phyloP scores from a whole-genome alignment of 768 basidiomycete genomes.

The Pisolithus tinctorius region DNA sequence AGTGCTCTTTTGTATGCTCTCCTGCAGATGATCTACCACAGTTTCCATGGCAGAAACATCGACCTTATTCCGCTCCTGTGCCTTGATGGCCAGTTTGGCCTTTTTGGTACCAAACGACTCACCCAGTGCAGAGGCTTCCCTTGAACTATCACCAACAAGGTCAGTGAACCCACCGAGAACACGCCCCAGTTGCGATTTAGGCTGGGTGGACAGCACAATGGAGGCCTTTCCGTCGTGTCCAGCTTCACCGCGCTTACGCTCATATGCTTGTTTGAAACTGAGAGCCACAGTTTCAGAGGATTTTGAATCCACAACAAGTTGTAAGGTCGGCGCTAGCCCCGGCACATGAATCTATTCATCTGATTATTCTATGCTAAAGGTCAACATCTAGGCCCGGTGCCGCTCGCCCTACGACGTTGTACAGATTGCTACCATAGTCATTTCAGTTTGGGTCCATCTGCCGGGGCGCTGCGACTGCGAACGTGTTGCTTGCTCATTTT shows the following conservation, averaged over 20 bases:
- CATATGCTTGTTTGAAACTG: constrained; percentile 40
- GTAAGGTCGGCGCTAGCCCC: background rate
- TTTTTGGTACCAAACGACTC: constrained; percentile 95
- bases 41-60: constrained; percentile 85
- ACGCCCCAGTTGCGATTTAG: constrained; percentile 38
- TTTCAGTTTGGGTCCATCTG: constrained; percentile 18
- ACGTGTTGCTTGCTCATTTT: constrained; percentile 5
- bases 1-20: constrained; percentile 71
- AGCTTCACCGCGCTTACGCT: constrained; percentile 42
- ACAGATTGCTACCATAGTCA: constrained; percentile 11
- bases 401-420: constrained; percentile 13
- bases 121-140: constrained; percentile 51
- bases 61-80: constrained; percentile 83
- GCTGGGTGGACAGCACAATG: constrained; percentile 31
- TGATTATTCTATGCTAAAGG: constrained; percentile 7
- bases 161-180: constrained; percentile 40
- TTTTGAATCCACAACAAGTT: background rate
- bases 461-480: constrained; percentile 11
- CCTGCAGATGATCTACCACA: constrained; percentile 75
- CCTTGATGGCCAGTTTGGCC: constrained; percentile 77
- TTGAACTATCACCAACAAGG: constrained; percentile 21
- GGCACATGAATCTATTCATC: background rate
- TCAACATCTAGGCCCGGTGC: constrained; percentile 7
- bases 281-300: constrained; percentile 2
- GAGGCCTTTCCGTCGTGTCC: constrained; percentile 29